phyloP scores from a whole-genome alignment of 768 basidiomycete species.

The Lactifluus rugatus region DNA sequence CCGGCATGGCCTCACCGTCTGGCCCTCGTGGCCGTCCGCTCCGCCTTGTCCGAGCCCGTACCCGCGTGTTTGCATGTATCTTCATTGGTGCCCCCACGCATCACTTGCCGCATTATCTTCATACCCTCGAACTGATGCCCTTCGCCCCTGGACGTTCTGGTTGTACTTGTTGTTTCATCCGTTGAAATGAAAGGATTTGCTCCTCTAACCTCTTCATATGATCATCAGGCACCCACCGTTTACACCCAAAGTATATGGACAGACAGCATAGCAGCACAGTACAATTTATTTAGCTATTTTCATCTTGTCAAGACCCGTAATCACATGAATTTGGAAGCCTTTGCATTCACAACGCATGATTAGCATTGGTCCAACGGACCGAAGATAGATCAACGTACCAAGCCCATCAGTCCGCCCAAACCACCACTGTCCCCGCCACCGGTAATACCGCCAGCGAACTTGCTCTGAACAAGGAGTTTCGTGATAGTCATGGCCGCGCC shows the following conservation, averaged over 20 bases:
- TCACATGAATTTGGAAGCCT: constrained; percentile 16
- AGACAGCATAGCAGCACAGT: background rate
- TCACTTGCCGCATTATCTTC: background rate
- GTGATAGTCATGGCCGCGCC: constrained; percentile 79
- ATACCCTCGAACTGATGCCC: background rate
- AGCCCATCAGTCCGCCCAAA: constrained; percentile 44
- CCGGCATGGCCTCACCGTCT: too few species aligned
- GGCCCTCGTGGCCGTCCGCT: background rate
- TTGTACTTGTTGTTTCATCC: background rate
- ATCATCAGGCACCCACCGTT: background rate
- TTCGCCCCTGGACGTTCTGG: background rate
- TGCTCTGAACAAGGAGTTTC: constrained; percentile 69
- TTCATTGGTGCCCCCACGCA: background rate
- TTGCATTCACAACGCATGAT: background rate
- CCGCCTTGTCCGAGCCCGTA: background rate
- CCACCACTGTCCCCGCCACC: constrained; percentile 68
- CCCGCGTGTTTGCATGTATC: background rate
- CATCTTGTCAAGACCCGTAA: background rate
- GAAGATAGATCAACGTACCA: background rate
- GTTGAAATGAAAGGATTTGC: background rate
- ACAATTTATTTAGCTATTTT: background rate
- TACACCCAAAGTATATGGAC: background rate
- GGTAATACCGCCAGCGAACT: constrained; percentile 38
- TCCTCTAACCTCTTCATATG: background rate
- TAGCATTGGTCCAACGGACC: constrained; percentile 19